Evolutionary conservation across 768 basidiomycete genomes (phyloP).

Genomic region (Termitomyces sp.): DNA sequence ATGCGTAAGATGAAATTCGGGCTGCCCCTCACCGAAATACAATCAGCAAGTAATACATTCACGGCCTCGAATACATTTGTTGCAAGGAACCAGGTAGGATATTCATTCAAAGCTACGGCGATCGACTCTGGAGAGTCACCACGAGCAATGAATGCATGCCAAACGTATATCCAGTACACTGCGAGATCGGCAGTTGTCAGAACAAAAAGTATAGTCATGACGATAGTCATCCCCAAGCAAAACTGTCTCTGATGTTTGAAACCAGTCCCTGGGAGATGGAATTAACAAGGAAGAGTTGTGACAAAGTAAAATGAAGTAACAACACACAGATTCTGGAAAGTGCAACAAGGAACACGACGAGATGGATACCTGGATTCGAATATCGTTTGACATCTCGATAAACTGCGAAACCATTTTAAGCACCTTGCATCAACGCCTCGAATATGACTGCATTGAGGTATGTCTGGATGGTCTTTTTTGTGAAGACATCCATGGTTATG

Average conservation of each 20-base stretch:
- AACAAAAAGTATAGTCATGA: not conserved
- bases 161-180: slow-evolving; percentile 2
- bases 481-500: not conserved
- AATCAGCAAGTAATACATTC: not conserved
- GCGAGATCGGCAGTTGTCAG: not conserved
- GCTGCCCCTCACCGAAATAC: not conserved
- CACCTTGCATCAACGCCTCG: not conserved
- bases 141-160: not conserved
- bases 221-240: not conserved
- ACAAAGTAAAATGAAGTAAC: not conserved
- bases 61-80: not conserved
- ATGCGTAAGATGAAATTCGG: not conserved
- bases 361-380: not conserved
- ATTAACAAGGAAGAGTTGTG: no score
- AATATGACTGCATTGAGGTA: not conserved
- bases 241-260: not conserved
- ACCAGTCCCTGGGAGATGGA: not conserved
- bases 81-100: not conserved
- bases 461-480: not conserved
- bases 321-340: not conserved
- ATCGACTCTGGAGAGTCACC: not conserved
- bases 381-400: not conserved
- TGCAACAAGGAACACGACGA: not conserved
- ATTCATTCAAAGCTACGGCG: not conserved
- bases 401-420: not conserved